phyloP scores from a whole-genome alignment of 192 early-diverging fungal genomes.

The Linderina pennispora region DNA sequence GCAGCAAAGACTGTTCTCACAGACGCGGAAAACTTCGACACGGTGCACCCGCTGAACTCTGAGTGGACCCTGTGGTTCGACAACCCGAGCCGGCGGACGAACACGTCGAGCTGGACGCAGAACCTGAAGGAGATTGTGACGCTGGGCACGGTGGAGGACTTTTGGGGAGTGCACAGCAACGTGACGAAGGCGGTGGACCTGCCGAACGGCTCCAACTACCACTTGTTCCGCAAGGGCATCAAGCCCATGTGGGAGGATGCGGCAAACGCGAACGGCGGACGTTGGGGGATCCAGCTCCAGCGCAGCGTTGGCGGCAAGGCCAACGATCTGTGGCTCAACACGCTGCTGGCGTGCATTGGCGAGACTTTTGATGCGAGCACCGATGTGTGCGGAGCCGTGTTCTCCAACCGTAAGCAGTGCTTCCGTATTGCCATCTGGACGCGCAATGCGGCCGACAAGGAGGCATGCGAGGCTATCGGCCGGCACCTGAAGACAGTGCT shows the following conservation, averaged over 20 bases:
- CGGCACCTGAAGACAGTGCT: slow-evolving; percentile 53
- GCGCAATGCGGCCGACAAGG: slow-evolving; percentile 33
- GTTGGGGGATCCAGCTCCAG: slow-evolving; percentile 76
- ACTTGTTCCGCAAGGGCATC: slow-evolving; percentile 88
- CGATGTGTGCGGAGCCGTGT: slow-evolving; percentile 85
- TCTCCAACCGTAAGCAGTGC: slow-evolving; percentile 74
- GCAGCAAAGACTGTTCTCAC: slow-evolving; percentile 48
- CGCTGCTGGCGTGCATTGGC: slow-evolving; percentile 82
- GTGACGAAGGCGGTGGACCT: slow-evolving; percentile 69
- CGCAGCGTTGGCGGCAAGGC: slow-evolving; percentile 68
- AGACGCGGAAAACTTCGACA: slow-evolving; percentile 66
- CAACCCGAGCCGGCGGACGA: slow-evolving; percentile 75
- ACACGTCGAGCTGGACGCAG: slow-evolving; percentile 69
- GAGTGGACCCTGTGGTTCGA: slow-evolving; percentile 96
- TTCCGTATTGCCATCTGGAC: slow-evolving; percentile 89
- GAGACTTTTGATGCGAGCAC: slow-evolving; percentile 72
- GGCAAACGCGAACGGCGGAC: slow-evolving; percentile 84
- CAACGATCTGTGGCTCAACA: slow-evolving; percentile 82
- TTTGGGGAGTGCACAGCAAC: slow-evolving; percentile 95
- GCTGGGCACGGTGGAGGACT: slow-evolving; percentile 91
- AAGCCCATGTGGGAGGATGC: slow-evolving; percentile 95
- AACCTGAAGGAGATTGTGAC: slow-evolving; percentile 88
- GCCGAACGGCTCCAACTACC: slow-evolving; percentile 80
- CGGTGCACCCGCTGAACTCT: slow-evolving; percentile 83
- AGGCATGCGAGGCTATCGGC: slow-evolving; percentile 44